Evolutionary conservation across 108 stramenopile genomes (phyloP), one percentile per base, ranked within the genome.

Genomic region (Pseudonitzschia delicatissima): DNA sequence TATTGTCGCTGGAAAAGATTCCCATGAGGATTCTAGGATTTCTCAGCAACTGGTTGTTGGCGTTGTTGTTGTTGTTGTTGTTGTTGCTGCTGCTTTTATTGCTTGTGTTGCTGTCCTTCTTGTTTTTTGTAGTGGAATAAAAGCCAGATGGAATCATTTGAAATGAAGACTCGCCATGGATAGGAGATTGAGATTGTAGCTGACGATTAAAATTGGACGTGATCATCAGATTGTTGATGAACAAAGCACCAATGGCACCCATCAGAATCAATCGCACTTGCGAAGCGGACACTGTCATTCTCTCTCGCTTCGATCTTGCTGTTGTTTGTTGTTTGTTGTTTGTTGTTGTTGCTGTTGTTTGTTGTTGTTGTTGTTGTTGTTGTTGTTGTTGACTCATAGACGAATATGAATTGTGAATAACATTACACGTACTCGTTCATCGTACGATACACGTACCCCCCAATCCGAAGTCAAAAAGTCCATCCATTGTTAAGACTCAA

Each of bases 1-100:
- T 33, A 18, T 48, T 51, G 57, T 76, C 80, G 23, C 71, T 53
- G 2, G 76, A 69, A 28, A 82, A 53, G 26, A 82, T 82, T 5
- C 80, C 80, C 47, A 82, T 61, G 31, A 82, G 34, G 21, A 55
- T 76, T 49, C 74, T 45, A 17, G 74, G 47, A 61, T 42, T 26
- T 40, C 60, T 55, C 53, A 55, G 12, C 28, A n/a, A 29, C 28
- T n/a, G 25, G 5, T 4, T n/a, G 17, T 31, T 55, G 28, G 20
- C 47, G 11, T 39, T 11, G 20, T 48, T 23, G 47, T 48, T 23
- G 17, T 48, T 23, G 21, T 18, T 48, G n/a, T n/a, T n/a, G n/a
- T n/a, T 17, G 20, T 17, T 48, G 20, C 47, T 21, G 20, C 17
- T 48, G 2, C 23, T 21, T 48, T 21, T 48, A 2, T 13, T 44